Percentiles rank a stretch among this genome's conserved stretches.
phyloP scores from a whole-genome alignment of 495 filamentous ascomycete genomes.

The Evernia prunastri region DNA sequence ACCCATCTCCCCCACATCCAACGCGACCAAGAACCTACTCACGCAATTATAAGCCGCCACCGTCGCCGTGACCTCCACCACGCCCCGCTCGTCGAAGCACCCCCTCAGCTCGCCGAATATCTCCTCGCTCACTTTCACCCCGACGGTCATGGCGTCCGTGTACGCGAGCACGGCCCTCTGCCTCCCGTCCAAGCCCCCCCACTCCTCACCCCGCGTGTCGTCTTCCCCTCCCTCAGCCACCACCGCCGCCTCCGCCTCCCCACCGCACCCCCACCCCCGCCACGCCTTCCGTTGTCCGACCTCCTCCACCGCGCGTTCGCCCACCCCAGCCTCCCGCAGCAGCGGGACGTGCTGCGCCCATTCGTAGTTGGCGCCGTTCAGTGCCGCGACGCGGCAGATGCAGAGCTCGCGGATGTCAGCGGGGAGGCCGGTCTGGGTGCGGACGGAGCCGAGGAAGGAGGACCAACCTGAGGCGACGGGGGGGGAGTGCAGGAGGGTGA shows the following conservation, averaged over 20 bases:
- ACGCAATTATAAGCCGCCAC: constrained; percentile 85
- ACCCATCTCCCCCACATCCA: constrained; percentile 67
- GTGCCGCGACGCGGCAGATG: constrained; percentile 66
- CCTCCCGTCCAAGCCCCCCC: constrained; percentile 43
- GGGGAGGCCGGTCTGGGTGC: constrained; percentile 55
- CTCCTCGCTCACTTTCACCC: constrained; percentile 54
- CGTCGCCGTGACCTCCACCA: constrained; percentile 73
- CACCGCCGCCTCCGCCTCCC: neutral
- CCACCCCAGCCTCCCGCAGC: constrained; percentile 33
- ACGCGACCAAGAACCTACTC: constrained; percentile 72
- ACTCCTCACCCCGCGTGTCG: constrained; percentile 32
- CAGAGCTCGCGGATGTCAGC: constrained; percentile 61
- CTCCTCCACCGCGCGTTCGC: constrained; percentile 15
- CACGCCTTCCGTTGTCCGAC: constrained; percentile 17
- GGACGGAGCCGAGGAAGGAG: constrained; percentile 66
- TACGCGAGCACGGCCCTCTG: constrained; percentile 63
- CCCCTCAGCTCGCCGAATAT: constrained; percentile 55
- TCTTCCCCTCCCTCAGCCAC: too few species aligned
- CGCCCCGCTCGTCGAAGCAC: constrained; percentile 57
- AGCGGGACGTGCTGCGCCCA: constrained; percentile 72
- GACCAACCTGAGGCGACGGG: constrained; percentile 75
- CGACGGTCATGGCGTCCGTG: constrained; percentile 69
- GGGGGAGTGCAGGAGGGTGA: constrained; percentile 65
- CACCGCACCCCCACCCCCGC: neutral
- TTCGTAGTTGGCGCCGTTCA: constrained; percentile 71